These are phyloP conservation scores for Solanum rostratum DNA, from an alignment of 257 asterid genomes.

Conservation along the genomic window DNA sequence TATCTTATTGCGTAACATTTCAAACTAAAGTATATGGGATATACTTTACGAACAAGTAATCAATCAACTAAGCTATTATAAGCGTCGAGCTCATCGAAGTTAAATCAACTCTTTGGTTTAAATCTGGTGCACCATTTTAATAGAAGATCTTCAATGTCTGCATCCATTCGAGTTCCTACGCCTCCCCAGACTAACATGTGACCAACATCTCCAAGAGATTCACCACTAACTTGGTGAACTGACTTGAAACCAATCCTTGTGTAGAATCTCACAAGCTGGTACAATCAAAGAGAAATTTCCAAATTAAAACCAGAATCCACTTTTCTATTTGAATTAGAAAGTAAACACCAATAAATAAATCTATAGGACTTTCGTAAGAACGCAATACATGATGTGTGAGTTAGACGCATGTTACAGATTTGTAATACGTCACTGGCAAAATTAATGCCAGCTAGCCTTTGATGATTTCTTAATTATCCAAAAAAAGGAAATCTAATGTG, in stretches of 20 bases:
- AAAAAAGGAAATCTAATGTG: not conserved
- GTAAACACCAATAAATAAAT: not conserved
- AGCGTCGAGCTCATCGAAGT: no score
- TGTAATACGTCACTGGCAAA: not conserved
- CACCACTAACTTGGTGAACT: slow-evolving; percentile 66
- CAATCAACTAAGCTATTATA: not conserved
- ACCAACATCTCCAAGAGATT: slow-evolving; percentile 47
- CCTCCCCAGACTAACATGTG: slow-evolving; percentile 97
- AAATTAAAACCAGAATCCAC: not conserved
- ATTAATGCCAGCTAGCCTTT: not conserved
- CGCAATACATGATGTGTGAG: not conserved
- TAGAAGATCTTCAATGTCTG: slow-evolving; percentile 48
- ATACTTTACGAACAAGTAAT: not conserved
- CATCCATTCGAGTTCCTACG: slow-evolving; percentile 94
- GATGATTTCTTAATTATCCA: not conserved
- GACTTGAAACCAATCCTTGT: slow-evolving; percentile 65
- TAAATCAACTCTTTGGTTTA: slow-evolving; percentile 10
- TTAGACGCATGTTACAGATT: not conserved
- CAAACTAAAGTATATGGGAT: not conserved
- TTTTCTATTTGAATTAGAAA: not conserved
- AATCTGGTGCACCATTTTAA: slow-evolving; percentile 83
- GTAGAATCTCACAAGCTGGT: slow-evolving; percentile 85
- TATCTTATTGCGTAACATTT: no score
- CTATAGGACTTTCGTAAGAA: not conserved
- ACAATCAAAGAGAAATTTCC: not conserved